Evolutionary conservation across 2,329 filamentous ascomycete species (phyloP).

Genomic region (Remersonia thermophila): DNA sequence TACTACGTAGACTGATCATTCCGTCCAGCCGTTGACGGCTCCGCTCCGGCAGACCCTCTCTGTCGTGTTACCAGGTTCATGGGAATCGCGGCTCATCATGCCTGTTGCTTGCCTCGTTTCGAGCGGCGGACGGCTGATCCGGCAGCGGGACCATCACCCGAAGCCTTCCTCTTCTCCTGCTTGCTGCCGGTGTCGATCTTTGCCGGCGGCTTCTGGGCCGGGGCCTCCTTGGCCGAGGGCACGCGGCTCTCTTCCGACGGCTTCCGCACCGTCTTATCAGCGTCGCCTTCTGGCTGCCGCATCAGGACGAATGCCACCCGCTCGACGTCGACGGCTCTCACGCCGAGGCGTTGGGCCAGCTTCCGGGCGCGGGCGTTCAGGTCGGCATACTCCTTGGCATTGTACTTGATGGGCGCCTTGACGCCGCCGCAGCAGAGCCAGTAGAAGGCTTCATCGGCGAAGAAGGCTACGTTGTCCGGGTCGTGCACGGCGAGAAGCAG

Average conservation of each 20-base stretch:
- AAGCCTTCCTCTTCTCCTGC: constrained; percentile 12
- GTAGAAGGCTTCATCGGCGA: constrained; percentile 66
- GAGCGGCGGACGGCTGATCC: constrained; percentile 13
- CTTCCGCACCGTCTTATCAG: not conserved
- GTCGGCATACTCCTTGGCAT: constrained; percentile 51
- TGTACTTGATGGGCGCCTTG: constrained; percentile 53
- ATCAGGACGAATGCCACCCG: constrained; percentile 60
- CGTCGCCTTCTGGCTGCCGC: constrained; percentile 22
- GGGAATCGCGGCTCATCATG: constrained; percentile 6
- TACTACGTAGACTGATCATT: no score
- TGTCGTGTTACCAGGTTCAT: no score
- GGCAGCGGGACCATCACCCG: constrained; percentile 9
- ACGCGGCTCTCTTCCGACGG: constrained; percentile 4
- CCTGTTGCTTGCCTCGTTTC: constrained; percentile 15
- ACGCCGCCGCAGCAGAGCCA: constrained; percentile 51
- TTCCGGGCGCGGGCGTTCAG: constrained; percentile 33
- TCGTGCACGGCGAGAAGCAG: constrained; percentile 56
- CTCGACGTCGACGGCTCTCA: constrained; percentile 52
- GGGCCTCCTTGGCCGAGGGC: constrained; percentile 3
- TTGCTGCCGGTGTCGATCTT: not conserved
- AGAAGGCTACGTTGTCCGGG: constrained; percentile 52
- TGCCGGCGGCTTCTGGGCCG: not conserved
- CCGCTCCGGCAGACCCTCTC: no score
- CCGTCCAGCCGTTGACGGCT: constrained; percentile 1
- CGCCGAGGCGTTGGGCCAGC: constrained; percentile 36